phyloP scores from a whole-genome alignment of 371 early-diverging fungal species.

The Mucor plumbeus region DNA sequence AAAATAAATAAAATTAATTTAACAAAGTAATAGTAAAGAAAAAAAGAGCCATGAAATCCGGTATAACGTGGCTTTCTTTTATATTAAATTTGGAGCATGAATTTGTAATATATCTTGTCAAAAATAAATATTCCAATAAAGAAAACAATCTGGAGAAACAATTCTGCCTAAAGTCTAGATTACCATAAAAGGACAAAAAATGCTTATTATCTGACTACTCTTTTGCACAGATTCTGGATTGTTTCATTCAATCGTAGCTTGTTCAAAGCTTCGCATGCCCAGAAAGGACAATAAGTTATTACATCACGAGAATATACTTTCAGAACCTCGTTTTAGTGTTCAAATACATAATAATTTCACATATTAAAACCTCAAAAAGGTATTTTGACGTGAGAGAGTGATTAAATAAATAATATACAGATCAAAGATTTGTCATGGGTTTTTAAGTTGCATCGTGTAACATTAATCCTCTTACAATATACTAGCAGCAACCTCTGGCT shows the following conservation, averaged over 20 bases:
- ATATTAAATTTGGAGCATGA: conserved; percentile 3
- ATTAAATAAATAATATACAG: background rate
- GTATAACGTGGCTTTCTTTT: background rate
- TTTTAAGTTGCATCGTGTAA: background rate
- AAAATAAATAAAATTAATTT: background rate
- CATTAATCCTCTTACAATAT: background rate
- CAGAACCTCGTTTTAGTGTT: no score
- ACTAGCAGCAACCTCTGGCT: background rate
- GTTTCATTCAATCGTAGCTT: background rate
- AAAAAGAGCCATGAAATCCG: background rate
- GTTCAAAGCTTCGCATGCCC: no score
- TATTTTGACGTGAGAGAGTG: no score
- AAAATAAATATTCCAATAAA: background rate
- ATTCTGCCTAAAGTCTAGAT: background rate
- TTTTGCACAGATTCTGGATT: background rate
- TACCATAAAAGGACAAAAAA: background rate
- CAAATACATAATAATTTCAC: no score
- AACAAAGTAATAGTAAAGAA: background rate
- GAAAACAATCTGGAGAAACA: background rate
- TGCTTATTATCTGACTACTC: background rate
- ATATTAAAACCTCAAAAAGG: no score
- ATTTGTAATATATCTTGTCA: background rate
- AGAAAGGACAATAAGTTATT: no score
- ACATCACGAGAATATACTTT: no score
- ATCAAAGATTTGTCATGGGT: background rate